Percentiles rank a stretch among this genome's conserved stretches.
phyloP scores from a whole-genome alignment of 1,284 basidiomycete species.

The Malassezia obtusa region DNA sequence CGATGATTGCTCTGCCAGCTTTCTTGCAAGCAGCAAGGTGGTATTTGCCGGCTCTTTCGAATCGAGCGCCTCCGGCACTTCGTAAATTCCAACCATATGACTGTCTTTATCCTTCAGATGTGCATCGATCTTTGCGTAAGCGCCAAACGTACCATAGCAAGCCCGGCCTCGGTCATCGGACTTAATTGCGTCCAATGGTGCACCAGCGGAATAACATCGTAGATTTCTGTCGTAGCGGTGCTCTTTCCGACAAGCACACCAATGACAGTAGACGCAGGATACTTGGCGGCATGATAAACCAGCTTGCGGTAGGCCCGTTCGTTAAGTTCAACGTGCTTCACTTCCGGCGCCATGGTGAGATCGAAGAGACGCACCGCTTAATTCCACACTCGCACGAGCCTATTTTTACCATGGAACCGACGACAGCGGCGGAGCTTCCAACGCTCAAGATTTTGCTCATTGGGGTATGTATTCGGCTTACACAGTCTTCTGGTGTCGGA shows the following conservation, averaged over 20 bases:
- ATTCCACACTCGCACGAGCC: conserved; percentile 2
- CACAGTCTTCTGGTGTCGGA: conserved; percentile 72
- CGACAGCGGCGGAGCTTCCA: conserved; percentile 30
- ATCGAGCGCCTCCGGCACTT: conserved; percentile 14
- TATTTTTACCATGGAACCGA: conserved; percentile 8
- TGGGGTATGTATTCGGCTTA: conserved; percentile 45
- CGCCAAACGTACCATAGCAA: conserved; percentile 14
- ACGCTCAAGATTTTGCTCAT: conserved; percentile 54
- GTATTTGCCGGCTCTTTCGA: neutral
- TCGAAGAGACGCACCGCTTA: neutral
- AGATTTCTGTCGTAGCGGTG: neutral
- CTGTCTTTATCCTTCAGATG: neutral
- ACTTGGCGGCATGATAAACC: conserved; percentile 19
- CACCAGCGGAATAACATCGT: conserved; percentile 16
- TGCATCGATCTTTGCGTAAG: conserved; percentile 5
- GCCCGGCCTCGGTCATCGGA: conserved; percentile 18
- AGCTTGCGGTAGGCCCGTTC: conserved; percentile 16
- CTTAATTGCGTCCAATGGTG: conserved; percentile 18
- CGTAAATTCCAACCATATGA: conserved; percentile 15
- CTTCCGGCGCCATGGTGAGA: conserved; percentile 3
- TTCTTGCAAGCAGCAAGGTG: conserved; percentile 7
- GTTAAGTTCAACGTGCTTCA: neutral
- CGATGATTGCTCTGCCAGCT: neutral
- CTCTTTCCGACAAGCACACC: conserved; percentile 15
- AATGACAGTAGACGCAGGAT: conserved; percentile 10